phyloP scores from a whole-genome alignment of 129 eudicot species.

The Artemisia tridentata region DNA sequence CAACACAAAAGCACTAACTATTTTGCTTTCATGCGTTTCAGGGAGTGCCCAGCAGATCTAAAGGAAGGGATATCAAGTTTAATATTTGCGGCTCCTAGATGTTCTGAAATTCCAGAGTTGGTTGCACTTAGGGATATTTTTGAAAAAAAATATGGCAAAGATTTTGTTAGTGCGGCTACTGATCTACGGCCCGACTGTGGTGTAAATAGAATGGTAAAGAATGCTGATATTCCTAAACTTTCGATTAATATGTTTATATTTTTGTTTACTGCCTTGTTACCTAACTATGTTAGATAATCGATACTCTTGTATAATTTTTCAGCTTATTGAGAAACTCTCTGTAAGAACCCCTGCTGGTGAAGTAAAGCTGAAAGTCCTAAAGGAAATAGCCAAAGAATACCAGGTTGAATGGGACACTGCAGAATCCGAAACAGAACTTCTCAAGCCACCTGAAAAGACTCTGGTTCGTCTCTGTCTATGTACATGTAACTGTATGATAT shows the following conservation, averaged over 20 bases:
- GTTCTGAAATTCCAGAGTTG: conserved; percentile 97
- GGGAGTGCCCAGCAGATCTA: conserved; percentile 85
- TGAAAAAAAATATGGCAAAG: conserved; percentile 89
- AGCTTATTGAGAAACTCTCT: conserved; percentile 97
- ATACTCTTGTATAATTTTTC: conserved; percentile 14
- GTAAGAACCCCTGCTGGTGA: conserved; percentile 93
- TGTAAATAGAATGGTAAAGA: conserved; percentile 79
- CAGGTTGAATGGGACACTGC: conserved; percentile 91
- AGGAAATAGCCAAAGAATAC: conserved; percentile 96
- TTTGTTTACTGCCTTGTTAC: not conserved
- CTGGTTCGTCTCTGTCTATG: conserved; percentile 44
- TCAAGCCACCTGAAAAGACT: conserved; percentile 90
- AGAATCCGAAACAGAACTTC: conserved; percentile 85
- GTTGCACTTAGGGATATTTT: conserved; percentile 72
- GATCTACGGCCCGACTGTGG: conserved; percentile 93
- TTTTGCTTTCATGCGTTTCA: conserved; percentile 31
- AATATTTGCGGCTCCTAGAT: conserved; percentile 87
- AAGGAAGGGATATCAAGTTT: conserved; percentile 93
- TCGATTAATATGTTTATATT: not conserved
- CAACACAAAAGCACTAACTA: conserved; percentile 6
- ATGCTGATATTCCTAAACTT: not conserved
- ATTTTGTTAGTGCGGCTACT: conserved; percentile 87
- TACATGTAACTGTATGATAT: not conserved
- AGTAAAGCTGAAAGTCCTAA: conserved; percentile 71
- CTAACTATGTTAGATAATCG: conserved; percentile 9